A percentile compares a stretch with the other conserved stretches of the same genome.
phyloP scores from a whole-genome alignment of 2,329 filamentous ascomycete species.

The Trichoderma sp. region DNA sequence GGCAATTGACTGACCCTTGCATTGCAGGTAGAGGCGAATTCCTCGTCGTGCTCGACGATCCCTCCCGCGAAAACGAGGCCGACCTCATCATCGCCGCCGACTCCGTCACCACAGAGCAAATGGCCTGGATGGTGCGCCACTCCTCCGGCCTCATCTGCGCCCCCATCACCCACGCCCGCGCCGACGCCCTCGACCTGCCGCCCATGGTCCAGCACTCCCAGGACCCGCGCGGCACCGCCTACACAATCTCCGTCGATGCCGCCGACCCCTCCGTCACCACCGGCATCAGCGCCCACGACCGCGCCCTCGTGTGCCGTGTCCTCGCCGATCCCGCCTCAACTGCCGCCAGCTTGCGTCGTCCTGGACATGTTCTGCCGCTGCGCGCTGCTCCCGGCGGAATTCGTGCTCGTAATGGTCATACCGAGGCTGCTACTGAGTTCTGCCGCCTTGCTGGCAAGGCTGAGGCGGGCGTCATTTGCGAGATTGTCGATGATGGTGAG shows the following conservation, averaged over 20 bases:
- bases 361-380: constrained; percentile 88
- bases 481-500: constrained; percentile 84
- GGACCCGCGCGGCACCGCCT: constrained; percentile 88
- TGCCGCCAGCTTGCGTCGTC: constrained; percentile 66
- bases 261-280: constrained; percentile 72
- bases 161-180: constrained; percentile 68
- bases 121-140: constrained; percentile 94
- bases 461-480: constrained; percentile 79
- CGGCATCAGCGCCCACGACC: constrained; percentile 86
- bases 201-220: constrained; percentile 78
- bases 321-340: constrained; percentile 66
- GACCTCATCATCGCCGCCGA: constrained; percentile 94
- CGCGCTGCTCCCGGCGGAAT: constrained; percentile 78
- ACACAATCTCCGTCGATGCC: constrained; percentile 86
- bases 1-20: too few species aligned
- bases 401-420: constrained; percentile 76
- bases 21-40: constrained; percentile 67
- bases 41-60: constrained; percentile 91
- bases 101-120: constrained; percentile 80
- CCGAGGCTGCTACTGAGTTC: constrained; percentile 89
- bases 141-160: constrained; percentile 90
- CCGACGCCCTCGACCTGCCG: constrained; percentile 70
- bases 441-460: constrained; percentile 78
- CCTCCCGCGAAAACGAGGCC: constrained; percentile 93
- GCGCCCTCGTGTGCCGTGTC: constrained; percentile 73